Conservation (phyloP, 495 filamentous ascomycete species). For the Penicillium robsamsonii region DNA sequence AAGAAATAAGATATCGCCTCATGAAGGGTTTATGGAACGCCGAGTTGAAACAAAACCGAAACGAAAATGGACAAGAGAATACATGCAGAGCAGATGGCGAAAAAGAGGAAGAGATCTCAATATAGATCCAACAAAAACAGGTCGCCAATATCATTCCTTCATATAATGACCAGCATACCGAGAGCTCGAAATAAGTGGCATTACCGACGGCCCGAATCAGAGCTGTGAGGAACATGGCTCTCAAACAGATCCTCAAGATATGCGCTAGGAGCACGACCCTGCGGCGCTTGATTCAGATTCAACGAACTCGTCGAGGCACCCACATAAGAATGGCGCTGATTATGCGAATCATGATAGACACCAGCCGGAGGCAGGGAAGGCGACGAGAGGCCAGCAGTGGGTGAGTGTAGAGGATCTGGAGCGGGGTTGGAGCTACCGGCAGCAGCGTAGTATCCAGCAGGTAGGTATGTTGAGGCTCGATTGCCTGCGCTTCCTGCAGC, state of each 20-base stretch:
- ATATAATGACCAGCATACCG: background rate
- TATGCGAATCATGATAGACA: conserved; percentile 31
- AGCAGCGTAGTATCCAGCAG: conserved; percentile 84
- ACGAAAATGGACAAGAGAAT: background rate
- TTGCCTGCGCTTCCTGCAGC: conserved; percentile 32
- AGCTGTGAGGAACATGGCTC: conserved; percentile 45
- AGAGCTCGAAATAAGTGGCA: background rate
- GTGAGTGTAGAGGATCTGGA: conserved; percentile 19
- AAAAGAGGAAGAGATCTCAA: background rate
- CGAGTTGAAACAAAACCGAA: background rate
- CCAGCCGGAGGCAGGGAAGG: conserved; percentile 40
- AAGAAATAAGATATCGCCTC: too few relatives aligned
- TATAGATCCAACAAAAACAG: background rate
- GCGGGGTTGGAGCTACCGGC: conserved; percentile 56
- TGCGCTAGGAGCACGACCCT: conserved; percentile 80
- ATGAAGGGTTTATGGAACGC: conserved; percentile 1
- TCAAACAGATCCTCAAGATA: conserved; percentile 93
- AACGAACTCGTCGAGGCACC: conserved; percentile 66
- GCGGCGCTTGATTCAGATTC: conserved; percentile 63
- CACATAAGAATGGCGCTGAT: conserved; percentile 32
- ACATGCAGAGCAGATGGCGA: background rate
- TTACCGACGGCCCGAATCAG: conserved; percentile 17
- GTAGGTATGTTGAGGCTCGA: conserved; percentile 71
- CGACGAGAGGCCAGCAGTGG: conserved; percentile 24
- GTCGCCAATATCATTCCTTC: conserved; percentile 4